phyloP scores from a whole-genome alignment of 257 asterid genomes.

The Orobanche coerulescens region DNA sequence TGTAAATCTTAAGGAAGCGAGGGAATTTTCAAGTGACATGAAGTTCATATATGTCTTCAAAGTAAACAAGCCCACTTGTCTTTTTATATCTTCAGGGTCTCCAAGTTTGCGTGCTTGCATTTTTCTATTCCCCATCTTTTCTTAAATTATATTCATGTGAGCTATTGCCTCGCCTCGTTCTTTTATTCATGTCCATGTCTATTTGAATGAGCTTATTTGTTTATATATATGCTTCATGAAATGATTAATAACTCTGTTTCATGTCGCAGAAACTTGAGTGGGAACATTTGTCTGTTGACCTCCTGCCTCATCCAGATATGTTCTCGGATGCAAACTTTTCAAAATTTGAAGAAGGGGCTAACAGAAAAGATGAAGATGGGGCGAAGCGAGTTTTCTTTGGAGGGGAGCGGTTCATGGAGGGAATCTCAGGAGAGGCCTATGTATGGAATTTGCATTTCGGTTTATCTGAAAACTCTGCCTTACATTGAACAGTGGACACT shows the following conservation, averaged over 20 bases:
- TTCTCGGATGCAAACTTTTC: conserved; percentile 59
- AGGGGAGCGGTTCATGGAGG: conserved; percentile 93
- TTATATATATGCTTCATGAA: conserved; percentile 9
- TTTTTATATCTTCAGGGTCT: not conserved
- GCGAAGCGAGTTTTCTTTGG: conserved; percentile 97
- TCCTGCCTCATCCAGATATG: conserved; percentile 99
- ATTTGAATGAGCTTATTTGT: conserved; percentile 1
- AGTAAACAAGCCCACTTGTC: conserved; percentile 36
- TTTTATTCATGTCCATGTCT: conserved; percentile 3
- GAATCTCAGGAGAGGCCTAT: conserved; percentile 93
- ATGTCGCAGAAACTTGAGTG: conserved; percentile 86
- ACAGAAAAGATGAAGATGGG: conserved; percentile 87
- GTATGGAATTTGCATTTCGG: conserved; percentile 39
- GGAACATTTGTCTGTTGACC: conserved; percentile 89
- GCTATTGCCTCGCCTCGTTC: not conserved
- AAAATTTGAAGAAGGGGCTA: conserved; percentile 46
- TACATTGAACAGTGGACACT: conserved; percentile 16
- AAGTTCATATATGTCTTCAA: conserved; percentile 87
- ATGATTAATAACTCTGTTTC: conserved; percentile 17
- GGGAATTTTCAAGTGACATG: conserved; percentile 89
- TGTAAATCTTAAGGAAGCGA: conserved; percentile 92
- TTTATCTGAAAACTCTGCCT: conserved; percentile 19
- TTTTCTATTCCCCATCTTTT: conserved; percentile 4
- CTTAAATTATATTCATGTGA: conserved; percentile 8
- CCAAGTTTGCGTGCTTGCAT: not conserved